A percentile compares a stretch with the other conserved stretches of the same genome.
These are phyloP conservation scores for Xylaria nigripes DNA, from an alignment of 495 filamentous ascomycete genomes.

Conservation along the genomic window DNA sequence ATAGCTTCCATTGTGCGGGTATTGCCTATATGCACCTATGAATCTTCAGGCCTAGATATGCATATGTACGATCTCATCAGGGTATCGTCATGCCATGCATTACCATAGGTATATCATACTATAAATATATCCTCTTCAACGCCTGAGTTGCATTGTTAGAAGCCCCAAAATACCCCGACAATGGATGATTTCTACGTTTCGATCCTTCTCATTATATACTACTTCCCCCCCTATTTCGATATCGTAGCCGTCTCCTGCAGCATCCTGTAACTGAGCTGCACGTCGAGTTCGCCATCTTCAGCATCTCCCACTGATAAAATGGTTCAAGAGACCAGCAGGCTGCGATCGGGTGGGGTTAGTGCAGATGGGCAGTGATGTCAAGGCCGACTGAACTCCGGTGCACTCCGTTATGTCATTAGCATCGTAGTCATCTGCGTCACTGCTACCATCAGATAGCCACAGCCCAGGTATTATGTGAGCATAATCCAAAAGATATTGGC, in stretches of 20 bases:
- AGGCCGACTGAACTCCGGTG: constrained; percentile 29
- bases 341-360: constrained; percentile 32
- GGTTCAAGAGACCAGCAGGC: constrained; percentile 20
- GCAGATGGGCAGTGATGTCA: constrained; percentile 24
- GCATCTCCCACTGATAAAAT: constrained; percentile 17
- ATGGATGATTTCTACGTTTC: neutral
- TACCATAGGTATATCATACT: neutral
- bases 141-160: neutral
- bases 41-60: neutral
- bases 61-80: neutral
- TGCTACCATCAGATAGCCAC: constrained; percentile 35
- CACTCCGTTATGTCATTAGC: constrained; percentile 30
- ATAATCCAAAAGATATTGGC: constrained; percentile 46
- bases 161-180: neutral
- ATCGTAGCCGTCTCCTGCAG: constrained; percentile 15
- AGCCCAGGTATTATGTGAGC: constrained; percentile 62
- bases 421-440: constrained; percentile 18
- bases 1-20: neutral
- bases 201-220: neutral
- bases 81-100: neutral
- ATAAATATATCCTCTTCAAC: neutral
- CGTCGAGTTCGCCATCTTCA: constrained; percentile 22
- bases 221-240: neutral
- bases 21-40: neutral
- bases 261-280: constrained; percentile 22